phyloP scores from a whole-genome alignment of 2,329 filamentous ascomycete species.

The Mariannaea sp. region DNA sequence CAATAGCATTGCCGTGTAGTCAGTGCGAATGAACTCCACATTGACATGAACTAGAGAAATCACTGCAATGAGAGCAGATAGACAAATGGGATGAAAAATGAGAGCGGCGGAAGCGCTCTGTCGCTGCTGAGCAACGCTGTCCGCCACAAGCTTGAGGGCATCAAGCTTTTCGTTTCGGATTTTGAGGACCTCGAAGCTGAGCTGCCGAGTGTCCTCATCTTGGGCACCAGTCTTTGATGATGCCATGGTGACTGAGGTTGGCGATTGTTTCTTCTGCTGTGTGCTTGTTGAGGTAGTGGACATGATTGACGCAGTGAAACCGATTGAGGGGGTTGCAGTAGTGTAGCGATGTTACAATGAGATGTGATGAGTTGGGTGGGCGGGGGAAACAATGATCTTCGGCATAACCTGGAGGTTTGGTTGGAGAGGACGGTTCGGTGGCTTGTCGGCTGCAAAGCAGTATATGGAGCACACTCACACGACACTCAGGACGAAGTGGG shows the following conservation, averaged over 20 bases:
- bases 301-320: neutral
- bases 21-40: slow-evolving; percentile 43
- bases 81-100: slow-evolving; percentile 63
- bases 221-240: neutral
- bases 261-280: neutral
- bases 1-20: slow-evolving; percentile 59
- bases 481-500: too few species aligned
- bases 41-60: slow-evolving; percentile 50
- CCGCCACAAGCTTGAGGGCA: slow-evolving; percentile 74
- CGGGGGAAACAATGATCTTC: too few species aligned
- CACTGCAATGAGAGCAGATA: slow-evolving; percentile 51
- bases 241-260: too few species aligned
- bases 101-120: slow-evolving; percentile 67
- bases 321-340: neutral
- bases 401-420: too few species aligned
- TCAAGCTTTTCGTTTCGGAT: slow-evolving; percentile 65
- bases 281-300: neutral
- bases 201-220: slow-evolving; percentile 55
- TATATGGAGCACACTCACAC: too few species aligned
- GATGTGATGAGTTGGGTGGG: slow-evolving; percentile 8
- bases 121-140: slow-evolving; percentile 82
- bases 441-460: too few species aligned
- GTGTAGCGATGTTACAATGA: neutral
- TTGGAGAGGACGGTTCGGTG: too few species aligned
- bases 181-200: slow-evolving; percentile 62